Percentiles rank a stretch among this genome's conserved stretches.
phyloP scores from a whole-genome alignment of 495 filamentous ascomycete species.

The Penicillium silybi region DNA sequence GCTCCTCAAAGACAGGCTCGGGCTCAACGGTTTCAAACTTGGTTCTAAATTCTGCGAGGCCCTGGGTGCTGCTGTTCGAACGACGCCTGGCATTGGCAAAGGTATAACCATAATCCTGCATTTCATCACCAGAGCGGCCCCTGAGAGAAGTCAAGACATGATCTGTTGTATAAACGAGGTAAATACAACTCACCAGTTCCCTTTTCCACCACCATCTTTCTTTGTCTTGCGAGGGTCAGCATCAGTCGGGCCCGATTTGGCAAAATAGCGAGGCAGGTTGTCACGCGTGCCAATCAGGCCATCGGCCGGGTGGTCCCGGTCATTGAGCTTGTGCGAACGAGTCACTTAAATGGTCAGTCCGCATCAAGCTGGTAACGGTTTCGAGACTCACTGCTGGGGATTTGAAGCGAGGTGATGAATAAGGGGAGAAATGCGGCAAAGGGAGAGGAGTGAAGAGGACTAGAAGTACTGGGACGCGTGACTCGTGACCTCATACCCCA shows the following conservation, averaged over 20 bases:
- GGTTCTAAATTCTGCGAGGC: conserved; percentile 68
- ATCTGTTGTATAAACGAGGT: background rate
- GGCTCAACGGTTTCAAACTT: conserved; percentile 84
- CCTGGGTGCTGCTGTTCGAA: conserved; percentile 79
- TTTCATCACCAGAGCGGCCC: conserved; percentile 80
- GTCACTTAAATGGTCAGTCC: conserved; percentile 60
- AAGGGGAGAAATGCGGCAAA: background rate
- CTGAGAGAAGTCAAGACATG: conserved; percentile 35
- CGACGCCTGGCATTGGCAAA: conserved; percentile 84
- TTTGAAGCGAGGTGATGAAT: background rate
- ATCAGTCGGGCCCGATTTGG: conserved; percentile 77
- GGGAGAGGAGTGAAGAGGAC: background rate
- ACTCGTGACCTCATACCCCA: background rate
- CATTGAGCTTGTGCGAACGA: conserved; percentile 87
- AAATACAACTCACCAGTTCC: conserved; percentile 72
- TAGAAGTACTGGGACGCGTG: background rate
- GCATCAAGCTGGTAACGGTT: background rate
- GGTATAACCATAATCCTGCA: conserved; percentile 74
- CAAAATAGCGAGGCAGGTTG: conserved; percentile 85
- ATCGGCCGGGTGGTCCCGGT: conserved; percentile 74
- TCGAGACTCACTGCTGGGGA: conserved; percentile 6
- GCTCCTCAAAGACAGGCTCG: conserved; percentile 88
- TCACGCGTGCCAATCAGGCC: conserved; percentile 63
- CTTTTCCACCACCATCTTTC: conserved; percentile 91
- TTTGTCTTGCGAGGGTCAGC: conserved; percentile 87